Base-by-base conservation (phyloP, 2,329 filamentous ascomycete genomes). In the Pseudopithomyces chartarum region DNA sequence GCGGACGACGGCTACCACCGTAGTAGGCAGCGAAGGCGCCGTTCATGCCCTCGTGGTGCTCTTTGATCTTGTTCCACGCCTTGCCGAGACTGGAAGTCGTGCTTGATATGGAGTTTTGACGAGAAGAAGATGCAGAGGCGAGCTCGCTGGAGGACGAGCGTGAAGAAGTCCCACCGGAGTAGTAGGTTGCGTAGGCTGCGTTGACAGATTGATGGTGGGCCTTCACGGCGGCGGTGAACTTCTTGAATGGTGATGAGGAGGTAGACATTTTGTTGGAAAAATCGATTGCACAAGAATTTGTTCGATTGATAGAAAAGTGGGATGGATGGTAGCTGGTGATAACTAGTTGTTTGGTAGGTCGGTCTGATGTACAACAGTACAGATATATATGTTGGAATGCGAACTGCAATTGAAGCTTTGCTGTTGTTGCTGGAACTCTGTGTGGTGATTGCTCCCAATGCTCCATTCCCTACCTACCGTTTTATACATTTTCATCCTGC, bases 61-160 rank as follows among this genome's bases (percentile, higher is more conserved):
- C 20, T 34, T 50, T 50, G 33, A 50, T 32, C 34, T 39, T 39
- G 33, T 40, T 50, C 47, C 47, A 50, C 8, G 47, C 34, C 47
- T 50, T 50, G 47, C 34, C 29, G 20, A 50, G 47, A 15, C 15
- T 50, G 34, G 47, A 50, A 40, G 47, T 29, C 15, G 34, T 50
- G 47, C 47, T 50, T 22, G 22, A 40, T 12, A 22, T 50, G 12
- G 47, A 50, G 20, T 50, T 40, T 15, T 39, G 34, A 10, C 47
- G 47, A 17, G 47, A 39, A 13, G 47, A 23, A 12, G 47, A 23
- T 19, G 23, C 34, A 17, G 47, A 50, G 22, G 47, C 15, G 15
- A 22, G 93, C 75, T 87, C 92, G 34, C 76, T 98, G 57, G 91
- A 90, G 1, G 80, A 82, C 65, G 81, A 94, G n/a, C 38, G 38